Percentiles rank a stretch among this genome's conserved stretches.
Evolutionary conservation across 306 rosid genomes (phyloP).

Genomic region (Quercus bicolor): DNA sequence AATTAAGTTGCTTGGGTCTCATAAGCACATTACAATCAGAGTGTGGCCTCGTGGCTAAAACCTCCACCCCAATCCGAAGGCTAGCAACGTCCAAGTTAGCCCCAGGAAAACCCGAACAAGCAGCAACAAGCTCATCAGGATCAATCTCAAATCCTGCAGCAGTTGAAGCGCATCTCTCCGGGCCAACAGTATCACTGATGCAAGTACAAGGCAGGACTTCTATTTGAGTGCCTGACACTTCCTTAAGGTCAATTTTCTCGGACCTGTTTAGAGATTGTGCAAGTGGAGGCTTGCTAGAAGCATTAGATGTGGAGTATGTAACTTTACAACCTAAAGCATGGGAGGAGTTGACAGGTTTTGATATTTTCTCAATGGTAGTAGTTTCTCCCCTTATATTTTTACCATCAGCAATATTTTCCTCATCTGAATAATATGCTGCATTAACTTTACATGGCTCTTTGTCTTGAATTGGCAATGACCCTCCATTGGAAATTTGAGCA

Average conservation of each 20-base stretch:
- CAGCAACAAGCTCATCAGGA: slow-evolving; percentile 28
- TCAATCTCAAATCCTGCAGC: slow-evolving; percentile 22
- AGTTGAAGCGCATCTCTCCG: slow-evolving; percentile 26
- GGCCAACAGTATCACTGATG: slow-evolving; percentile 12
- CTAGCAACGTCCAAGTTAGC: slow-evolving; percentile 23
- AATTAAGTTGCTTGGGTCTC: slow-evolving; percentile 54
- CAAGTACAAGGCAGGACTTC: slow-evolving; percentile 17
- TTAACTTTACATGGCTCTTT: slow-evolving; percentile 23
- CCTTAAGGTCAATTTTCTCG: slow-evolving; percentile 15
- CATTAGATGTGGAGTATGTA: slow-evolving; percentile 4
- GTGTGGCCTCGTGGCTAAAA: slow-evolving; percentile 24
- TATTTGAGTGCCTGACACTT: slow-evolving; percentile 30
- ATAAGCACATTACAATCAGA: slow-evolving; percentile 39
- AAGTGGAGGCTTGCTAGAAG: slow-evolving; percentile 17
- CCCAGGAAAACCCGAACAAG: slow-evolving; percentile 16
- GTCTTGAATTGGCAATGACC: slow-evolving; percentile 27
- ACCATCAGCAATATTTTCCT: slow-evolving; percentile 28
- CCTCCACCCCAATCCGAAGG: slow-evolving; percentile 35
- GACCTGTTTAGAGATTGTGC: slow-evolving; percentile 19
- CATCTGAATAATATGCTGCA: slow-evolving; percentile 22
- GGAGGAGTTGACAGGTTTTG: slow-evolving; percentile 28
- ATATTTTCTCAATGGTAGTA: slow-evolving; percentile 21
- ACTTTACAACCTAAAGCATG: slow-evolving; percentile 22
- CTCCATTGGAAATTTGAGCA: slow-evolving; percentile 23
- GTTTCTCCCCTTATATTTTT: slow-evolving; percentile 27